These are phyloP conservation scores for Tuber microsphaerosporum DNA, from an alignment of 495 filamentous ascomycete genomes.

Conservation along the genomic window DNA sequence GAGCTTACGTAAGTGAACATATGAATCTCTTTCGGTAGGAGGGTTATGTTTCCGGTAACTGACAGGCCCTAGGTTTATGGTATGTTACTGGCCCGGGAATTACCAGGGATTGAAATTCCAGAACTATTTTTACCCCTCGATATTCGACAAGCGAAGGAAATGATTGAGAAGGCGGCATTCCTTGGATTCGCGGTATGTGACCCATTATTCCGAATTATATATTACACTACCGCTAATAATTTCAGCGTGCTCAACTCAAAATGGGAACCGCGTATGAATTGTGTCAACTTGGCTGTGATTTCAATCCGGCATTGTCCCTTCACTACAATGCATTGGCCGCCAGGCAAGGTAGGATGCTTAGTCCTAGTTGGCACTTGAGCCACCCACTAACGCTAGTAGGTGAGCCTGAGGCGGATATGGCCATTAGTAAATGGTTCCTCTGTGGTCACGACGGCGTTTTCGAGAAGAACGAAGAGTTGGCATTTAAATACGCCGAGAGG, in stretches of 20 bases:
- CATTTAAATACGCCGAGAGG: slow-evolving; percentile 80
- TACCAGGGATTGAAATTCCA: slow-evolving; percentile 79
- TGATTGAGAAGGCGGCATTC: slow-evolving; percentile 95
- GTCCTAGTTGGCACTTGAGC: slow-evolving; percentile 89
- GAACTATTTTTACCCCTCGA: slow-evolving; percentile 67
- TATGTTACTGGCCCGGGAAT: slow-evolving; percentile 83
- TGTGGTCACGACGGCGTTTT: slow-evolving; percentile 88
- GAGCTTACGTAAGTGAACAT: slow-evolving; percentile 63
- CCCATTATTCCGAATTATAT: neutral
- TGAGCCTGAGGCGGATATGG: slow-evolving; percentile 87
- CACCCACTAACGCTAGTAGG: slow-evolving; percentile 70
- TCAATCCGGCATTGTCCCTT: slow-evolving; percentile 81
- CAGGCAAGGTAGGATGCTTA: slow-evolving; percentile 76
- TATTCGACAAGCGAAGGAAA: slow-evolving; percentile 64
- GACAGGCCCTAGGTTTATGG: slow-evolving; percentile 62
- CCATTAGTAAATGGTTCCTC: slow-evolving; percentile 97
- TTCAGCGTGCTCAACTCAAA: slow-evolving; percentile 75
- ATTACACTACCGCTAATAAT: slow-evolving; percentile 16
- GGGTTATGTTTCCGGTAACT: slow-evolving; percentile 10
- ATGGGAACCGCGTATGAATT: slow-evolving; percentile 96
- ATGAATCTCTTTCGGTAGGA: neutral
- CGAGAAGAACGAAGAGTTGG: slow-evolving; percentile 88
- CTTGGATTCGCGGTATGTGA: slow-evolving; percentile 71
- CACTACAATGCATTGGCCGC: slow-evolving; percentile 95
- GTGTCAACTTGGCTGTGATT: slow-evolving; percentile 86